Evolutionary conservation across 805 yeast genomes (phyloP).

Genomic region (Barnettozyma salicaria): DNA sequence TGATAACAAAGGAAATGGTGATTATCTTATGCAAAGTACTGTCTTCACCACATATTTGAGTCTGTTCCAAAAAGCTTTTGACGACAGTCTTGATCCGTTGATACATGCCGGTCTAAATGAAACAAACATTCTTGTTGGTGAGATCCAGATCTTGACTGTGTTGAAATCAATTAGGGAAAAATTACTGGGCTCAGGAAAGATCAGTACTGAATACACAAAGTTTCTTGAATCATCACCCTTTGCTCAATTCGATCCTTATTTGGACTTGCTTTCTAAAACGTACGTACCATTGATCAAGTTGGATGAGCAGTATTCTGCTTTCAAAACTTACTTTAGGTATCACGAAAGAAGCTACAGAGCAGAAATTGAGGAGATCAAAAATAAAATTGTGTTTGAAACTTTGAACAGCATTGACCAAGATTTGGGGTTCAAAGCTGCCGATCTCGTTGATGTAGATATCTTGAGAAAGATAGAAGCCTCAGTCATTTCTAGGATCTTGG

Average conservation of each 20-base stretch:
- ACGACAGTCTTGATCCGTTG: conserved; percentile 21
- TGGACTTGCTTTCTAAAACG: conserved; percentile 31
- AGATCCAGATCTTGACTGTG: conserved; percentile 19
- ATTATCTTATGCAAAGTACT: conserved; percentile 14
- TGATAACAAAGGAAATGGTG: conserved; percentile 10
- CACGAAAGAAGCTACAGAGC: conserved; percentile 18
- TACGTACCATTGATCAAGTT: conserved; percentile 24
- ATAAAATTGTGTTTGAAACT: conserved; percentile 16
- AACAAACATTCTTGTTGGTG: conserved; percentile 25
- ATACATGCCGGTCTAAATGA: conserved; percentile 22
- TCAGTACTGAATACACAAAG: conserved; percentile 5
- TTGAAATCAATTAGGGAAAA: conserved; percentile 16
- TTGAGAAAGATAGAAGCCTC: conserved; percentile 34
- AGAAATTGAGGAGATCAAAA: conserved; percentile 17
- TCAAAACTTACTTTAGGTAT: conserved; percentile 22
- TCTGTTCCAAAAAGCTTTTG: conserved; percentile 13
- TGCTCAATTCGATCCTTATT: conserved; percentile 26
- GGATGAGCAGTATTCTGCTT: conserved; percentile 25
- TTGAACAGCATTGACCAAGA: conserved; percentile 23
- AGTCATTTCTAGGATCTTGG: conserved; percentile 53
- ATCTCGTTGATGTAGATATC: conserved; percentile 12
- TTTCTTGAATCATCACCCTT: conserved; percentile 21
- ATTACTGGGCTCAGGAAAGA: conserved; percentile 1
- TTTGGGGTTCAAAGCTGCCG: conserved; percentile 18
- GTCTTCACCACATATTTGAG: conserved; percentile 20